Evolutionary conservation across 2,329 filamentous ascomycete species (phyloP).

Genomic region (Erysiphe pulchra): DNA sequence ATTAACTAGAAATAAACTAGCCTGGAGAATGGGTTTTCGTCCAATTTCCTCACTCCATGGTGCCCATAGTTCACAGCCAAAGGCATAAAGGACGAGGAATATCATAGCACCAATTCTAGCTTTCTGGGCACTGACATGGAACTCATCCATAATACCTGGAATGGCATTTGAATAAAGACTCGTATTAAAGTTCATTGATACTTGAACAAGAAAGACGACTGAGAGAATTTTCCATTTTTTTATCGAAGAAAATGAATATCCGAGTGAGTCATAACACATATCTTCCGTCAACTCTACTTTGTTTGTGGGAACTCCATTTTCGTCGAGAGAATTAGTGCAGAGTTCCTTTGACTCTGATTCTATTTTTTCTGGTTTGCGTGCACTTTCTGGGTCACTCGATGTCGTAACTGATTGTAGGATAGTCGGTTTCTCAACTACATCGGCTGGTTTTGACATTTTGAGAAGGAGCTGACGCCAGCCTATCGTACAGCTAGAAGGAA

Average conservation of each 20-base stretch:
- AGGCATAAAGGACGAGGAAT: slow-evolving; percentile 58
- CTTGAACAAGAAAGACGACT: slow-evolving; percentile 49
- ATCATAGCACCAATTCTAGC: slow-evolving; percentile 52
- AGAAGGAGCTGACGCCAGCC: too few relatives aligned
- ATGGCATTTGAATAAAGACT: slow-evolving; percentile 48
- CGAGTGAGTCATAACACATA: slow-evolving; percentile 40
- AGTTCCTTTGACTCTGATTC: too few relatives aligned
- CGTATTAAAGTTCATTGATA: slow-evolving; percentile 60
- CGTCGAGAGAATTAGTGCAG: too few relatives aligned
- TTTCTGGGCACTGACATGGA: slow-evolving; percentile 38
- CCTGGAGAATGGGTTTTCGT: slow-evolving; percentile 48
- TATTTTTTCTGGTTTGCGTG: too few relatives aligned
- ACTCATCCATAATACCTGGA: slow-evolving; percentile 37
- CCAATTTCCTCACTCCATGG: slow-evolving; percentile 71
- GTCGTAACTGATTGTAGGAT: too few relatives aligned
- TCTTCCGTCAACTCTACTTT: slow-evolving; percentile 20
- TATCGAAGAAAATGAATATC: slow-evolving; percentile 29
- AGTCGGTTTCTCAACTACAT: too few relatives aligned
- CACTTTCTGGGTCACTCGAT: too few relatives aligned
- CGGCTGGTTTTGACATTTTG: too few relatives aligned
- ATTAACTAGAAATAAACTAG: slow-evolving; percentile 50
- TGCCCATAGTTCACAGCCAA: slow-evolving; percentile 72
- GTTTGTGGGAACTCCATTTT: not conserved
- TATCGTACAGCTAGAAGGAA: too few relatives aligned
- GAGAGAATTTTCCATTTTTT: slow-evolving; percentile 50